Conservation (phyloP, 2,329 filamentous ascomycete genomes). For the Sporothrix brunneoviolacea region DNA sequence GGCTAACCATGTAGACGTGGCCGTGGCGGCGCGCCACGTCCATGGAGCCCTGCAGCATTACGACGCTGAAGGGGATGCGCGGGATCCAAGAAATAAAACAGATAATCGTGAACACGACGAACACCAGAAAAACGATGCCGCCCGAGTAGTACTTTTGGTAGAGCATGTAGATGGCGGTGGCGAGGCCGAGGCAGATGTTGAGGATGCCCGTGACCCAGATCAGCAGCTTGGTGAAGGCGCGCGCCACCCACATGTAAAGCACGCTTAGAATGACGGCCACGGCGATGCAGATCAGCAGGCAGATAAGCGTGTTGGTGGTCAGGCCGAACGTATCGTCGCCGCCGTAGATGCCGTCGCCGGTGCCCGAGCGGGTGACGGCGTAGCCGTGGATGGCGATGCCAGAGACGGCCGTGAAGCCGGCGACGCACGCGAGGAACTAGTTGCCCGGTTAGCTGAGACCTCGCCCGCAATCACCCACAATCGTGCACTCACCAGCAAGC, state of each 20-base stretch:
- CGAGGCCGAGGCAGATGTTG: slow-evolving; percentile 79
- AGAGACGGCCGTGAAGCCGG: slow-evolving; percentile 16
- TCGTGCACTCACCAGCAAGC: slow-evolving; percentile 55
- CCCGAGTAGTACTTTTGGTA: slow-evolving; percentile 69
- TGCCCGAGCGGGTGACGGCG: slow-evolving; percentile 48
- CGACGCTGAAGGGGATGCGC: slow-evolving; percentile 80
- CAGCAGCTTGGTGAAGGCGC: slow-evolving; percentile 77
- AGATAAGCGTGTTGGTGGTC: slow-evolving; percentile 75
- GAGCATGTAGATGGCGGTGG: slow-evolving; percentile 81
- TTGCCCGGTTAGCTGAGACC: background rate
- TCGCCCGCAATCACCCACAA: background rate
- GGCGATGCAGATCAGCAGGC: slow-evolving; percentile 73
- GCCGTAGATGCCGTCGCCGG: slow-evolving; percentile 68
- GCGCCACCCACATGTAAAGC: slow-evolving; percentile 67
- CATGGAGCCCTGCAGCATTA: slow-evolving; percentile 83
- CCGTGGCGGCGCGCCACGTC: slow-evolving; percentile 78
- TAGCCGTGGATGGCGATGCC: slow-evolving; percentile 19
- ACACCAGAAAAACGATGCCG: slow-evolving; percentile 80
- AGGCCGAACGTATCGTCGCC: slow-evolving; percentile 59
- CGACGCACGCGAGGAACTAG: slow-evolving; percentile 23
- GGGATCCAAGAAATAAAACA: slow-evolving; percentile 86
- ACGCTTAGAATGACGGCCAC: slow-evolving; percentile 70
- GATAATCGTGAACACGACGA: slow-evolving; percentile 70
- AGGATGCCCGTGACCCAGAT: slow-evolving; percentile 90
- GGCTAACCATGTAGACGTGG: slow-evolving; percentile 78